Evolutionary conservation across 768 basidiomycete species (phyloP).

Genomic region (Russula emetica): DNA sequence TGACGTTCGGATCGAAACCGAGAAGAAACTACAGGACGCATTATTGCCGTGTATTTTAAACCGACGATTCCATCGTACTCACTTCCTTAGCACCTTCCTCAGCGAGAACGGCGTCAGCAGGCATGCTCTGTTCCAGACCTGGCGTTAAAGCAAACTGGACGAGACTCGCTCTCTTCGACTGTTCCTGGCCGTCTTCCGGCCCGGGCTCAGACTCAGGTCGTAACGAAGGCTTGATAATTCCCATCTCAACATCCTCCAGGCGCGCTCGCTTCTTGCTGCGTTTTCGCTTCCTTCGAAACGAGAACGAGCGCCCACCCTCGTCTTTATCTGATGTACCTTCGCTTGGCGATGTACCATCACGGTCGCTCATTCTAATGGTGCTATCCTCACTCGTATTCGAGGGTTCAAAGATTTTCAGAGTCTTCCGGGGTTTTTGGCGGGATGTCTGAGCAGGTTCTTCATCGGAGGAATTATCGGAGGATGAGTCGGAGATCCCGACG

Average conservation of each 20-base stretch:
- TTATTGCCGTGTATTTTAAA: not conserved
- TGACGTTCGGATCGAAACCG: conserved; percentile 73
- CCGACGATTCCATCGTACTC: conserved; percentile 25
- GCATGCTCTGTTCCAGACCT: conserved; percentile 71
- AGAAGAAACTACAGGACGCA: conserved; percentile 58
- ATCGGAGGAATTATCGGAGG: conserved; percentile 45
- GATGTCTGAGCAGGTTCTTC: conserved; percentile 33
- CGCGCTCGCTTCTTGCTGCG: conserved; percentile 24
- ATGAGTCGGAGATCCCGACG: conserved; percentile 52
- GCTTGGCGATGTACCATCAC: conserved; percentile 30
- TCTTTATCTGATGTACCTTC: conserved; percentile 27
- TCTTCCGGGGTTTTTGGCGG: conserved; percentile 25
- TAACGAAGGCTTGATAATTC: conserved; percentile 27
- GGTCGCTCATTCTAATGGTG: conserved; percentile 27
- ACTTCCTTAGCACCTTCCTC: conserved; percentile 75
- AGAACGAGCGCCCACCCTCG: conserved; percentile 22
- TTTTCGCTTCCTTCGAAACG: conserved; percentile 30
- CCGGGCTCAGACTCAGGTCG: conserved; percentile 32
- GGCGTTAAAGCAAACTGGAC: conserved; percentile 36
- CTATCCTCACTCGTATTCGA: conserved; percentile 12
- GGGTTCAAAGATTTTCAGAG: conserved; percentile 8
- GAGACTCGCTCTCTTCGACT: conserved; percentile 26
- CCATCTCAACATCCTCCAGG: conserved; percentile 34
- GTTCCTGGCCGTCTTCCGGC: conserved; percentile 10
- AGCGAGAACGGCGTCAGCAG: conserved; percentile 79